A percentile compares a stretch with the other conserved stretches of the same genome.
These are phyloP conservation scores for Verticillium longisporum DNA, from an alignment of 2,329 filamentous ascomycete species.

Conservation along the genomic window DNA sequence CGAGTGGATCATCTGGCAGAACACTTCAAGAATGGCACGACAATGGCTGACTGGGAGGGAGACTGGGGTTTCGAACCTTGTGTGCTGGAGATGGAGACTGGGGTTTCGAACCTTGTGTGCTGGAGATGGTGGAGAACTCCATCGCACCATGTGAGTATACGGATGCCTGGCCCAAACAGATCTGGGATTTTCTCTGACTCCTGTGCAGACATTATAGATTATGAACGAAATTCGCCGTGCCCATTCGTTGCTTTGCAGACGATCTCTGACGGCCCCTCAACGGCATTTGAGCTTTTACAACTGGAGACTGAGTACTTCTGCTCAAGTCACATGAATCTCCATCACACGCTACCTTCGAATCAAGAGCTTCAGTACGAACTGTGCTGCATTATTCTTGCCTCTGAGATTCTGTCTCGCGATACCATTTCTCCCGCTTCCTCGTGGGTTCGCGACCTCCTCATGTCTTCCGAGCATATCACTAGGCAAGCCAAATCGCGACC, in stretches of 20 bases:
- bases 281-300: constrained; percentile 25
- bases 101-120: constrained; percentile 56
- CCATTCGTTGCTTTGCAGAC: constrained; percentile 19
- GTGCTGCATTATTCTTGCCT: constrained; percentile 48
- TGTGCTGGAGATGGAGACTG: constrained; percentile 58
- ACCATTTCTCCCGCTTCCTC: constrained; percentile 29
- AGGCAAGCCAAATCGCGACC: constrained; percentile 41
- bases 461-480: constrained; percentile 36
- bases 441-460: constrained; percentile 55
- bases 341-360: constrained; percentile 36
- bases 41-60: constrained; percentile 64
- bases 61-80: constrained; percentile 61
- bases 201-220: constrained; percentile 30
- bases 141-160: constrained; percentile 52
- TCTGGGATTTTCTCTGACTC: too few relatives aligned
- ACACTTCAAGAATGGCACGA: constrained; percentile 59
- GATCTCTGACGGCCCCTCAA: constrained; percentile 9
- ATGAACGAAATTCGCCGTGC: constrained; percentile 25
- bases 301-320: constrained; percentile 48
- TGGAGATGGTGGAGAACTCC: constrained; percentile 59
- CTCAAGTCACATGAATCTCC: constrained; percentile 33
- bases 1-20: constrained; percentile 61
- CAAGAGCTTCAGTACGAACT: constrained; percentile 50
- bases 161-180: too few relatives aligned
- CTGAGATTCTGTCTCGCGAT: constrained; percentile 38